These are phyloP conservation scores for Hydnomerulius pinastri DNA, from an alignment of 768 basidiomycete species.

Conservation along the genomic window DNA sequence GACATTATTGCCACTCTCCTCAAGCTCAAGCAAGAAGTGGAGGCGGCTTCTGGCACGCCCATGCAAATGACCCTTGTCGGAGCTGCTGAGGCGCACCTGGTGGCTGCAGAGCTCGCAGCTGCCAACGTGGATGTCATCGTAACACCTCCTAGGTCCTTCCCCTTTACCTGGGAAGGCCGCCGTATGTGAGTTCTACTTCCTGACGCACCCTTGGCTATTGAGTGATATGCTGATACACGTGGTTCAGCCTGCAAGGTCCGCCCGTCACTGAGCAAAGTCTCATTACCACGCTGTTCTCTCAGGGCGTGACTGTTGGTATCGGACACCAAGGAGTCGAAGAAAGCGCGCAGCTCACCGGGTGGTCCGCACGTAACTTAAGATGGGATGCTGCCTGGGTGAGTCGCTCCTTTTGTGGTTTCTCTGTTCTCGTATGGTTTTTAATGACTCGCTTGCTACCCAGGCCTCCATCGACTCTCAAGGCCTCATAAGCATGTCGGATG, in stretches of 20 bases:
- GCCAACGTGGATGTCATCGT: constrained; percentile 75
- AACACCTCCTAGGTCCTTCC: constrained; percentile 62
- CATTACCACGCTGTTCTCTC: constrained; percentile 56
- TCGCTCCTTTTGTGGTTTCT: constrained; percentile 32
- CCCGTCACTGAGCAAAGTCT: constrained; percentile 69
- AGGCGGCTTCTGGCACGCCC: constrained; percentile 30
- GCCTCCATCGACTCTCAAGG: constrained; percentile 40
- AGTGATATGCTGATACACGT: background rate
- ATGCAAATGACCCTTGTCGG: constrained; percentile 56
- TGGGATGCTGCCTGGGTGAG: constrained; percentile 95
- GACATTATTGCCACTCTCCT: constrained; percentile 77
- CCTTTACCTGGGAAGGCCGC: constrained; percentile 62
- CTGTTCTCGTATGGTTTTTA: background rate
- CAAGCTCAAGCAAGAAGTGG: constrained; percentile 55
- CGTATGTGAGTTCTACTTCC: constrained; percentile 50
- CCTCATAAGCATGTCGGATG: constrained; percentile 38
- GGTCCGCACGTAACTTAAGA: constrained; percentile 83
- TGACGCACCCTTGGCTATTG: background rate
- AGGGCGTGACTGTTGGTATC: constrained; percentile 66
- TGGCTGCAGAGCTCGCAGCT: constrained; percentile 47
- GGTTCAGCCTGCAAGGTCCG: constrained; percentile 71
- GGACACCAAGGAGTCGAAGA: constrained; percentile 45
- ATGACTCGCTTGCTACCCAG: constrained; percentile 19
- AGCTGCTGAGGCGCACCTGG: constrained; percentile 53
- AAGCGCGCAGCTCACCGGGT: constrained; percentile 74